phyloP scores from a whole-genome alignment of 768 basidiomycete genomes.

The Coprinellus micaceus region DNA sequence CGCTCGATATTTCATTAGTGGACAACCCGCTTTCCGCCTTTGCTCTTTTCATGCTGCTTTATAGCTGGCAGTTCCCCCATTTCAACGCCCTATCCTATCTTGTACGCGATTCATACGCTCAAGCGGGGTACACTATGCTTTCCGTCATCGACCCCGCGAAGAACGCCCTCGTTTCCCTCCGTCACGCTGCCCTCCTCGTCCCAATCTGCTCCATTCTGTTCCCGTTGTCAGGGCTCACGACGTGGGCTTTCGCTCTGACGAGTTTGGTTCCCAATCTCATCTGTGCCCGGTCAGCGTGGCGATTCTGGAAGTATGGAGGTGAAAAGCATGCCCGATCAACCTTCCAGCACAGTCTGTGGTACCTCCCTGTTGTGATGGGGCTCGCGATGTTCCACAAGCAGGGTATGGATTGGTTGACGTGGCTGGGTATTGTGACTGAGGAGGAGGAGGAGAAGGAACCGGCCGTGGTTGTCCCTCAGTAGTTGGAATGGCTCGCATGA shows the following conservation, averaged over 20 bases:
- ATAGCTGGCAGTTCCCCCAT: conserved; percentile 98
- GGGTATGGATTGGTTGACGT: conserved; percentile 71
- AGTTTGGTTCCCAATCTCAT: conserved; percentile 72
- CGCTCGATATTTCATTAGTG: conserved; percentile 46
- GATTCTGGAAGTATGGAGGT: conserved; percentile 67
- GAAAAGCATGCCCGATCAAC: conserved; percentile 76
- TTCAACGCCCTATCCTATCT: conserved; percentile 92
- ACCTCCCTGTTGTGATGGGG: conserved; percentile 82
- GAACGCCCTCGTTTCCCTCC: conserved; percentile 81
- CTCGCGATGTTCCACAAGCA: conserved; percentile 96
- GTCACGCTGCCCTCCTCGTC: conserved; percentile 74
- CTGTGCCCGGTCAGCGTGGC: conserved; percentile 63
- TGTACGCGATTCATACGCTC: conserved; percentile 83
- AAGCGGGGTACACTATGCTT: conserved; percentile 93
- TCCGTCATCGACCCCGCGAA: conserved; percentile 71
- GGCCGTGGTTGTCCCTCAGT: background rate
- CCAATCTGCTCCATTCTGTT: conserved; percentile 77
- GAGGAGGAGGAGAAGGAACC: conserved; percentile 17
- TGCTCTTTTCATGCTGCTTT: conserved; percentile 80
- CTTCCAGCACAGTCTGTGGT: conserved; percentile 85
- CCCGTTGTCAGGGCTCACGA: conserved; percentile 91
- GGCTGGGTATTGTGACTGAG: conserved; percentile 43
- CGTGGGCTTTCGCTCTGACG: conserved; percentile 81
- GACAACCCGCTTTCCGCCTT: conserved; percentile 82
- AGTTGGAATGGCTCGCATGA: background rate